These are phyloP conservation scores for Xylaria venustula DNA, from an alignment of 495 filamentous ascomycete species.

Conservation along the genomic window DNA sequence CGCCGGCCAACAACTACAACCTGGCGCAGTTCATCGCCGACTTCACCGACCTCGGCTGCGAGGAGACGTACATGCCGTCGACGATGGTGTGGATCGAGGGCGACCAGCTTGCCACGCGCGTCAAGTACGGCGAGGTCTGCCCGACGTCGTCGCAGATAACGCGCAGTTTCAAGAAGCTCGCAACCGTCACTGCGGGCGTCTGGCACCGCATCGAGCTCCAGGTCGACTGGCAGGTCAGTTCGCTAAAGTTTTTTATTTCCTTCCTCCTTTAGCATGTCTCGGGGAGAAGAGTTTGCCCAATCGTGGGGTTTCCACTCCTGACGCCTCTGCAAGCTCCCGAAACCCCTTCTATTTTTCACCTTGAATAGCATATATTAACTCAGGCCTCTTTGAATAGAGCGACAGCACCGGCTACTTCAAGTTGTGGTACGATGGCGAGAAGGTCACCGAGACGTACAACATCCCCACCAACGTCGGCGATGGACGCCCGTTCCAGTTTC, in stretches of 20 bases:
- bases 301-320: too few relatives aligned
- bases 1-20: slow-evolving; percentile 49
- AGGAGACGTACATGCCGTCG: slow-evolving; percentile 52
- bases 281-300: too few relatives aligned
- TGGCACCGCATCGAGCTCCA: slow-evolving; percentile 54
- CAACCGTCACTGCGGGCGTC: slow-evolving; percentile 41
- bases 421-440: slow-evolving; percentile 51
- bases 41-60: slow-evolving; percentile 45
- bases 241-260: too few relatives aligned
- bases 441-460: slow-evolving; percentile 43
- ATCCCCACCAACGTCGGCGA: slow-evolving; percentile 49
- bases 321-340: too few relatives aligned
- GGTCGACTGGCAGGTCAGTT: slow-evolving; percentile 50
- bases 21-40: slow-evolving; percentile 58
- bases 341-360: too few relatives aligned
- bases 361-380: too few relatives aligned
- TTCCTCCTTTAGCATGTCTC: too few relatives aligned
- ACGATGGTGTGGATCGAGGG: slow-evolving; percentile 54
- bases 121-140: slow-evolving; percentile 47
- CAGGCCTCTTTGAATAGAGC: too few relatives aligned
- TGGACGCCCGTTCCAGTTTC: slow-evolving; percentile 48
- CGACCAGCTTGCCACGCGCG: slow-evolving; percentile 44
- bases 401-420: slow-evolving; percentile 49
- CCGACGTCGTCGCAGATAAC: slow-evolving; percentile 29
- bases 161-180: slow-evolving; percentile 30